Conservation (phyloP, 805 yeast genomes). For the Candida awuae region DNA sequence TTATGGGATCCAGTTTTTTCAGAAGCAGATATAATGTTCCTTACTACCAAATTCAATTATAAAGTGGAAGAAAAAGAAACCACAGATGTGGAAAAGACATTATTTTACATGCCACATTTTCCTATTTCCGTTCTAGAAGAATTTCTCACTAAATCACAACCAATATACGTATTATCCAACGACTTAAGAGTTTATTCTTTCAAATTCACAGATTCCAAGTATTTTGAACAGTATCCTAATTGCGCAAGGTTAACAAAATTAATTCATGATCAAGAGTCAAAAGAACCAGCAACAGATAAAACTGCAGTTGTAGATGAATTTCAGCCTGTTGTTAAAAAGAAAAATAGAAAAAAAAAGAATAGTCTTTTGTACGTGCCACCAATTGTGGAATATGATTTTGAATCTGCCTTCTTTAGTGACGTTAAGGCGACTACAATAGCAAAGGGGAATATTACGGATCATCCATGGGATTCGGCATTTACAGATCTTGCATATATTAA, state of each 20-base stretch:
- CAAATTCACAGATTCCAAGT: conserved; percentile 23
- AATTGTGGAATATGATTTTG: conserved; percentile 14
- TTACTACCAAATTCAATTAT: conserved; percentile 12
- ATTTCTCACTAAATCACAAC: conserved; percentile 16
- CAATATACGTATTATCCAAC: conserved; percentile 25
- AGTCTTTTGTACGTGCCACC: conserved; percentile 3
- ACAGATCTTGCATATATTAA: conserved; percentile 20
- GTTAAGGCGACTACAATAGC: not conserved
- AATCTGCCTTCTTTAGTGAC: conserved; percentile 12
- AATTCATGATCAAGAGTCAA: not conserved
- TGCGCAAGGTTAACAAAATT: conserved; percentile 22
- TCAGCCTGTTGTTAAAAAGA: conserved; percentile 11
- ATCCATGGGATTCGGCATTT: conserved; percentile 23
- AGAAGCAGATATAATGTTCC: conserved; percentile 16
- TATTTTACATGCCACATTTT: conserved; percentile 30
- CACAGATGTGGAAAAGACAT: not conserved
- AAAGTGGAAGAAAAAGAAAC: conserved; percentile 11
- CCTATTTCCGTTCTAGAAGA: conserved; percentile 26
- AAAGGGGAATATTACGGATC: conserved; percentile 2
- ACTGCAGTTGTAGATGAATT: conserved; percentile 13
- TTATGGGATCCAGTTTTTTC: conserved; percentile 29
- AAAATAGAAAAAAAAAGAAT: conserved; percentile 11
- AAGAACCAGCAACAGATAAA: not conserved
- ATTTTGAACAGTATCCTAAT: conserved; percentile 22
- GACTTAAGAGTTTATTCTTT: conserved; percentile 24